Percentiles rank a stretch among this genome's conserved stretches.
phyloP scores from a whole-genome alignment of 768 basidiomycete species.

The Lentinula detonsa region DNA sequence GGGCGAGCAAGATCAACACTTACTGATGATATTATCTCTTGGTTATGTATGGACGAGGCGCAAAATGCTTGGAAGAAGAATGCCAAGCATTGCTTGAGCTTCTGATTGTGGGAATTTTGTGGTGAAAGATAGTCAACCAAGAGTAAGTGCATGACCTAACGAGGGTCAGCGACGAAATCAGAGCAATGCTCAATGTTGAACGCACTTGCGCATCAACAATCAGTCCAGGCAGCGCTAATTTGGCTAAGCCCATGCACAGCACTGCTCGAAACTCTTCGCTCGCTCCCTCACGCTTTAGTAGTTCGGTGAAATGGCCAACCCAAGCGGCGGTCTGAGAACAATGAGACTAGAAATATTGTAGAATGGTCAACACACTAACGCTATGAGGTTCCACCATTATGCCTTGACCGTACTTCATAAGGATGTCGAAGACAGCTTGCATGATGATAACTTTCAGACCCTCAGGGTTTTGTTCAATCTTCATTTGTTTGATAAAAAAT shows the following conservation, averaged over 20 bases:
- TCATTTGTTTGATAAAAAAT: conserved; percentile 4
- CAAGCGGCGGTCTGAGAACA: conserved; percentile 42
- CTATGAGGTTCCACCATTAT: conserved; percentile 36
- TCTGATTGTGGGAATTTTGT: conserved; percentile 73
- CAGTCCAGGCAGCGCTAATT: conserved; percentile 76
- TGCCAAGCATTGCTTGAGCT: conserved; percentile 77
- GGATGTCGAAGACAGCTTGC: conserved; percentile 79
- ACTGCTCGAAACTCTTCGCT: conserved; percentile 54
- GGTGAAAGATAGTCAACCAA: conserved; percentile 70
- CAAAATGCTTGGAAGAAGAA: conserved; percentile 87
- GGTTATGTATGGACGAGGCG: conserved; percentile 72
- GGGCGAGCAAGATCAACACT: conserved; percentile 14
- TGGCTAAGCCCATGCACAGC: conserved; percentile 76
- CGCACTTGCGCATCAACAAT: conserved; percentile 66
- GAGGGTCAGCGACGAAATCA: conserved; percentile 37
- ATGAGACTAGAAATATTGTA: background rate
- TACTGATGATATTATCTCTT: conserved; percentile 66
- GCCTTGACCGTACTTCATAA: conserved; percentile 75
- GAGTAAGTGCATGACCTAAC: conserved; percentile 26
- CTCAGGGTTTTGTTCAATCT: conserved; percentile 27
- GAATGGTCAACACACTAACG: conserved; percentile 17
- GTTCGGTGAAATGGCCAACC: conserved; percentile 39
- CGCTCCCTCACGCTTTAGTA: conserved; percentile 34
- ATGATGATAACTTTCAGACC: conserved; percentile 63
- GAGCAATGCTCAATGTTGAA: background rate